Conservation (phyloP, 768 basidiomycete genomes). For the Calocybe cyanea region DNA sequence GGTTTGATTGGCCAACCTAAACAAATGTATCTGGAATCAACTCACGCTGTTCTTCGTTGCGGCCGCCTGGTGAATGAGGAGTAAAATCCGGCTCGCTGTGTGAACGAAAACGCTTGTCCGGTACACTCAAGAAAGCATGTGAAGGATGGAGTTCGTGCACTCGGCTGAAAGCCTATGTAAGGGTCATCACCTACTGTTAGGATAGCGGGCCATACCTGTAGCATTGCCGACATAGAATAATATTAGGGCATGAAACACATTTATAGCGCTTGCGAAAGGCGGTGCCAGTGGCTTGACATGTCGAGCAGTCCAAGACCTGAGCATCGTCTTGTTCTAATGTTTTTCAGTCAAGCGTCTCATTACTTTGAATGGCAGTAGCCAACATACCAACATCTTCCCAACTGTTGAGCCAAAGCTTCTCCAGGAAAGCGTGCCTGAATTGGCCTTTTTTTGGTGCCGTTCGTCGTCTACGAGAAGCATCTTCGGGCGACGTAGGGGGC, state of each 20-base stretch:
- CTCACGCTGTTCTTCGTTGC: slow-evolving; percentile 61
- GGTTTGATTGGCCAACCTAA: neutral
- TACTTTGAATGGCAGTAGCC: neutral
- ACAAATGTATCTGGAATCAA: slow-evolving; percentile 1
- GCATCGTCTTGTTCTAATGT: slow-evolving; percentile 73
- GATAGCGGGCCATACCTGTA: slow-evolving; percentile 53
- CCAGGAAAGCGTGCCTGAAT: slow-evolving; percentile 78
- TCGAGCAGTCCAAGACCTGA: slow-evolving; percentile 66
- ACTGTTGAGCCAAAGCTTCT: slow-evolving; percentile 75
- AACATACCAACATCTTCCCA: slow-evolving; percentile 88
- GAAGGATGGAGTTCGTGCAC: slow-evolving; percentile 90
- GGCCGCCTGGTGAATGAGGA: slow-evolving; percentile 30
- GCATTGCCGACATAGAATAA: slow-evolving; percentile 79
- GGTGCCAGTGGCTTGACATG: slow-evolving; percentile 65
- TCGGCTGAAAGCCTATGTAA: slow-evolving; percentile 44
- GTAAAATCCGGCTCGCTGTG: slow-evolving; percentile 36
- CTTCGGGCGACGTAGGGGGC: slow-evolving; percentile 52
- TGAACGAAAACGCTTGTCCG: slow-evolving; percentile 50
- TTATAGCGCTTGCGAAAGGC: slow-evolving; percentile 72
- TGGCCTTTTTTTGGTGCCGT: slow-evolving; percentile 76
- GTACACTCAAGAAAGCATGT: slow-evolving; percentile 80
- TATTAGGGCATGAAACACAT: slow-evolving; percentile 76
- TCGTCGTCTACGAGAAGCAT: slow-evolving; percentile 59
- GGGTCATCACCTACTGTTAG: neutral
- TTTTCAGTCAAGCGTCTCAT: slow-evolving; percentile 3